Evolutionary conservation across 805 yeast species (phyloP).

Genomic region (Kuraishia hungarica): DNA sequence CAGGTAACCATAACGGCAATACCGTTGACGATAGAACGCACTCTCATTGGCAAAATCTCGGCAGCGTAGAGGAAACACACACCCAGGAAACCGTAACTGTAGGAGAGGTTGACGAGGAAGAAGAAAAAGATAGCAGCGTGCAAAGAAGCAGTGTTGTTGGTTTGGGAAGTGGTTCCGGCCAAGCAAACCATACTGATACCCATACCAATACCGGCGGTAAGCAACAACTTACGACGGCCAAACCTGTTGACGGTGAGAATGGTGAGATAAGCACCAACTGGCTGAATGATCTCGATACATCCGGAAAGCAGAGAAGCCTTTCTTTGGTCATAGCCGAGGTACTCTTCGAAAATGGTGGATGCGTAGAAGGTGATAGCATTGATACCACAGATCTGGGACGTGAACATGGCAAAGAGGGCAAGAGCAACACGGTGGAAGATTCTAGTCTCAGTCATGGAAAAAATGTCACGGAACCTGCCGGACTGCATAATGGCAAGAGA

Average conservation of each 20-base stretch:
- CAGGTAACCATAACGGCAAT: conserved; percentile 50
- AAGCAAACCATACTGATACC: conserved; percentile 34
- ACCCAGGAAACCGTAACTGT: conserved; percentile 39
- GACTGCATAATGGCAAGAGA: too few relatives aligned
- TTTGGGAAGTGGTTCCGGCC: conserved; percentile 23
- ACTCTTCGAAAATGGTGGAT: conserved; percentile 36
- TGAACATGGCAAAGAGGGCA: conserved; percentile 28
- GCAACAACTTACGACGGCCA: conserved; percentile 31
- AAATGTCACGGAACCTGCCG: conserved; percentile 17
- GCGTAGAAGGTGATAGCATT: conserved; percentile 47
- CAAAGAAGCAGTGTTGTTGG: conserved; percentile 21
- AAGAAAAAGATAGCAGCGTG: conserved; percentile 39
- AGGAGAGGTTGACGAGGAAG: conserved; percentile 37
- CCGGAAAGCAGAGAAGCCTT: conserved; percentile 33
- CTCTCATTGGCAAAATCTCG: conserved; percentile 40
- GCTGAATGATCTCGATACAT: conserved; percentile 24
- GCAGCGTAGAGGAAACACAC: conserved; percentile 51
- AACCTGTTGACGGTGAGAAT: conserved; percentile 25
- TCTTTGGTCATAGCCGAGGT: conserved; percentile 29
- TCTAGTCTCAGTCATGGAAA: conserved; percentile 23
- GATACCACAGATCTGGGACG: conserved; percentile 43
- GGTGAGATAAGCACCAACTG: conserved; percentile 27
- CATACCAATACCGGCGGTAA: conserved; percentile 27
- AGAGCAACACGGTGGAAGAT: conserved; percentile 33
- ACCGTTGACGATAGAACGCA: conserved; percentile 46